A percentile compares a stretch with the other conserved stretches of the same genome.
Conservation (phyloP, 129 eudicot genomes). For the Cynara cardunculus region DNA sequence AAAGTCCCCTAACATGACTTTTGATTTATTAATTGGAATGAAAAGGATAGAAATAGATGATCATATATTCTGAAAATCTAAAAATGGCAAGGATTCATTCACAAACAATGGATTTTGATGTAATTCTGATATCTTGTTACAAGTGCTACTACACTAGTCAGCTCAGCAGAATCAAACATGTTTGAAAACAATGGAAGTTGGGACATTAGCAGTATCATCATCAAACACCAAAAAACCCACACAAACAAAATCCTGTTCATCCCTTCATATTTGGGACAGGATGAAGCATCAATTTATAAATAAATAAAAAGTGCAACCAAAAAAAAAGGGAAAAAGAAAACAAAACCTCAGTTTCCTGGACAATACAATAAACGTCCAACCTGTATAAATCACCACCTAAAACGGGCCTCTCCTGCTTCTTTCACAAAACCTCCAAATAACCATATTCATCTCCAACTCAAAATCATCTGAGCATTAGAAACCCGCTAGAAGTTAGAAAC, state of each 20-base stretch:
- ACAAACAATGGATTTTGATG: background rate
- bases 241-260: slow-evolving; percentile 31
- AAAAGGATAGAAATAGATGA: too few species aligned
- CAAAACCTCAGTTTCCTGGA: slow-evolving; percentile 20
- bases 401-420: slow-evolving; percentile 13
- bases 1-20: background rate
- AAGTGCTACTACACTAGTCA: background rate
- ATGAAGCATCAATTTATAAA: background rate
- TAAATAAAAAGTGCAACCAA: background rate
- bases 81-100: background rate
- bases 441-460: slow-evolving; percentile 19
- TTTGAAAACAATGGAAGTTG: slow-evolving; percentile 13
- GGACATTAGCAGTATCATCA: slow-evolving; percentile 30
- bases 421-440: slow-evolving; percentile 16
- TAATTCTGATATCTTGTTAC: background rate
- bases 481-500: background rate
- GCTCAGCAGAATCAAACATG: background rate
- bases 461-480: slow-evolving; percentile 23
- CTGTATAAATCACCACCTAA: slow-evolving; percentile 39
- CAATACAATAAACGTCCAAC: slow-evolving; percentile 24
- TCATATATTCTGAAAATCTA: too few species aligned
- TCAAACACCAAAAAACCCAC: slow-evolving; percentile 8
- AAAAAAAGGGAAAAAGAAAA: background rate
- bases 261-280: slow-evolving; percentile 26
- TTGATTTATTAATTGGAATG: background rate